Conservation (phyloP, 148 eudicot species). For the Heliamphora exappendiculata region DNA sequence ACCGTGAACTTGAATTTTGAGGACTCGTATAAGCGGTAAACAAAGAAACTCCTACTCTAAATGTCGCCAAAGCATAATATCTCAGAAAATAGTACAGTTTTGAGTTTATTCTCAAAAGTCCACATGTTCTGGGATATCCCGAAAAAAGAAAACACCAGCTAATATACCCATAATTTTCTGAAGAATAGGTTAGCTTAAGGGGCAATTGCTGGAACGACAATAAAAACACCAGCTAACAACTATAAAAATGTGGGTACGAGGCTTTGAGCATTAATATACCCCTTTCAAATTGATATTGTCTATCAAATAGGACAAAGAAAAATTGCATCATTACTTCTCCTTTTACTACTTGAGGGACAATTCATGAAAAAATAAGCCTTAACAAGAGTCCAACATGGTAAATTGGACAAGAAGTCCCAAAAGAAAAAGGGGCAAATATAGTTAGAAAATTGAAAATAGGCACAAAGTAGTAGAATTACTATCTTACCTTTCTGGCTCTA, state of each 20-base stretch:
- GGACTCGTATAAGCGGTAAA: background rate
- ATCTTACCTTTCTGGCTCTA: slow-evolving; percentile 68
- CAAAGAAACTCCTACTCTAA: background rate
- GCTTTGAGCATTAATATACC: background rate
- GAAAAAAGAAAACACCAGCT: background rate
- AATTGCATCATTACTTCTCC: background rate
- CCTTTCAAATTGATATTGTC: background rate
- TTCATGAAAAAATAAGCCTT: background rate
- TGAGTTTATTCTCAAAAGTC: background rate
- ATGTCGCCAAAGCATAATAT: background rate
- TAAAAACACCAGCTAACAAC: background rate
- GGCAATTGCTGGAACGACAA: background rate
- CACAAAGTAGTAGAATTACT: background rate
- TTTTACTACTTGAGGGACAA: background rate
- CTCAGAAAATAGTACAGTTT: background rate
- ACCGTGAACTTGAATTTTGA: background rate
- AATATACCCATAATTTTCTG: background rate
- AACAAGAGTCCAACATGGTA: background rate
- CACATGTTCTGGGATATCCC: background rate
- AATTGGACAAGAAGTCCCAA: background rate
- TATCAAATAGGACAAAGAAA: background rate
- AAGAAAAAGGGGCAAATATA: background rate
- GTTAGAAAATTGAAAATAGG: background rate
- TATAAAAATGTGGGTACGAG: background rate
- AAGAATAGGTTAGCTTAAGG: background rate